These are phyloP conservation scores for Kodamaea neixiangensis DNA, from an alignment of 805 yeast genomes.

Conservation along the genomic window DNA sequence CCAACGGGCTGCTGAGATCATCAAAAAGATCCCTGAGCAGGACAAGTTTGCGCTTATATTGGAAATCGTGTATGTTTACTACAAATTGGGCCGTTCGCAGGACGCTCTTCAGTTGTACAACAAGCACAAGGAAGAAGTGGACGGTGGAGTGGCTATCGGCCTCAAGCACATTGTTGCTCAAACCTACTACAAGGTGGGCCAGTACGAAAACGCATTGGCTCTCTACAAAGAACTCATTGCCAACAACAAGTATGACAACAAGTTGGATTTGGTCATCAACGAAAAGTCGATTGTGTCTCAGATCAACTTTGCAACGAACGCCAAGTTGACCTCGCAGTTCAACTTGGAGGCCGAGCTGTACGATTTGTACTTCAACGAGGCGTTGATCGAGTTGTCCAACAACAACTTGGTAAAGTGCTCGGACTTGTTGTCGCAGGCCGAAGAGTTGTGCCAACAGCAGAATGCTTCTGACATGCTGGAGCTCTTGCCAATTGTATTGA, in stretches of 20 bases:
- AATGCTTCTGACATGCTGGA: constrained; percentile 47
- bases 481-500: constrained; percentile 60
- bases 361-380: constrained; percentile 62
- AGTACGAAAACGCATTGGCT: constrained; percentile 41
- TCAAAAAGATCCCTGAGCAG: constrained; percentile 42
- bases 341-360: constrained; percentile 35
- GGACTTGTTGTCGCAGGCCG: constrained; percentile 47
- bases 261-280: constrained; percentile 57
- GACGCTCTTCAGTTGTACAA: constrained; percentile 23
- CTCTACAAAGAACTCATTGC: constrained; percentile 46
- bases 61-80: constrained; percentile 60
- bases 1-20: constrained; percentile 45
- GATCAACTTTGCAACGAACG: constrained; percentile 21
- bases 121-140: constrained; percentile 10
- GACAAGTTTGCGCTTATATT: constrained; percentile 35
- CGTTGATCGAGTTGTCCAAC: constrained; percentile 49
- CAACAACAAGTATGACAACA: constrained; percentile 43
- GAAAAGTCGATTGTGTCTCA: constrained; percentile 70
- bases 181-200: constrained; percentile 51
- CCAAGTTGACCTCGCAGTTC: constrained; percentile 6
- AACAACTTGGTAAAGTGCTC: constrained; percentile 44
- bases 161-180: constrained; percentile 56
- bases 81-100: constrained; percentile 52
- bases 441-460: constrained; percentile 38
- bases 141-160: constrained; percentile 29